Evolutionary conservation across 805 yeast genomes (phyloP).

Genomic region (Grigorovia transvaalensis): DNA sequence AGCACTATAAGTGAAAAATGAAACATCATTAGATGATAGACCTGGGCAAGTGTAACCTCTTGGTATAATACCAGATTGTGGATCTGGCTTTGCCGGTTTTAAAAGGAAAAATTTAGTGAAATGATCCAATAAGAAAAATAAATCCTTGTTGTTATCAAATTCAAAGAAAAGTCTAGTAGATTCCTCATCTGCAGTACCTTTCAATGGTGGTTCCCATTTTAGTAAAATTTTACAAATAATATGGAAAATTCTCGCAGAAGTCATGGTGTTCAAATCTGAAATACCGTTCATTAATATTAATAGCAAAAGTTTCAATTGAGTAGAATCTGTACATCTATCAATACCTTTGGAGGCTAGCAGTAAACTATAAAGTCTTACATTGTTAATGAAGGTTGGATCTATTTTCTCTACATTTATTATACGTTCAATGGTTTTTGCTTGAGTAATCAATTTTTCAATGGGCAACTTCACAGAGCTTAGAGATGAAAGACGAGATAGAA

Average conservation of each 20-base stretch:
- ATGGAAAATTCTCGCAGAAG: constrained; percentile 51
- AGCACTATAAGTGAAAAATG: constrained; percentile 58
- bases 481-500: constrained; percentile 56
- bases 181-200: constrained; percentile 36
- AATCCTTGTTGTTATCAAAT: constrained; percentile 33
- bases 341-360: constrained; percentile 60
- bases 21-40: constrained; percentile 41
- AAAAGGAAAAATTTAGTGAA: constrained; percentile 51
- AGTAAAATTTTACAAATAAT: constrained; percentile 46
- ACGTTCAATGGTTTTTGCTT: constrained; percentile 44
- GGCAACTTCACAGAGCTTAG: constrained; percentile 53
- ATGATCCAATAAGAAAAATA: constrained; percentile 35
- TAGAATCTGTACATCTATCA: constrained; percentile 36
- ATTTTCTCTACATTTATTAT: not conserved
- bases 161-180: constrained; percentile 27
- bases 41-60: constrained; percentile 51
- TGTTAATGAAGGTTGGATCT: constrained; percentile 30
- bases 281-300: constrained; percentile 42
- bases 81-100: constrained; percentile 34
- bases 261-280: constrained; percentile 26
- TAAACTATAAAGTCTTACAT: constrained; percentile 52
- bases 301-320: constrained; percentile 31
- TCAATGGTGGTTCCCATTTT: constrained; percentile 40
- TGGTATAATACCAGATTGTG: constrained; percentile 31
- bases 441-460: constrained; percentile 46